phyloP scores from a whole-genome alignment of 306 rosid species.

The Begonia peltatifolia region DNA sequence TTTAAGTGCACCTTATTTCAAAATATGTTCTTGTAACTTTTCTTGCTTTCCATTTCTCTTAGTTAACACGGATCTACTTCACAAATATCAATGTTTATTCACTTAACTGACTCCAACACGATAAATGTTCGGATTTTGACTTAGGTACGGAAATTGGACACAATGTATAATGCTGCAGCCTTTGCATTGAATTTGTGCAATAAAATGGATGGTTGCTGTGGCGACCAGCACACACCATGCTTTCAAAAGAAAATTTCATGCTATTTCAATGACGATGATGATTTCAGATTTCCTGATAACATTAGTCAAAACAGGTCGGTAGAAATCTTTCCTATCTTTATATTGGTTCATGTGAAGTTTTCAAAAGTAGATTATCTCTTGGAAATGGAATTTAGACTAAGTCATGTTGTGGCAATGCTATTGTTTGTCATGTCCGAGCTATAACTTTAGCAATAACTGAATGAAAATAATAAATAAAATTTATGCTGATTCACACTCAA shows the following conservation, averaged over 20 bases:
- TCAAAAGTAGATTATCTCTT: background rate
- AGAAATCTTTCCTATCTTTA: constrained; percentile 2
- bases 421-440: no score
- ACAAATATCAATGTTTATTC: no score
- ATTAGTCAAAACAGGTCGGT: constrained; percentile 66
- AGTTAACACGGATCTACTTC: no score
- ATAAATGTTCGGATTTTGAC: constrained; percentile 13
- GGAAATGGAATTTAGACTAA: no score
- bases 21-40: background rate
- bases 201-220: constrained; percentile 48
- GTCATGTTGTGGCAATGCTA: no score
- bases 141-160: constrained; percentile 74
- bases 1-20: no score
- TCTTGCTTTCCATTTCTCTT: background rate
- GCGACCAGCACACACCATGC: constrained; percentile 56
- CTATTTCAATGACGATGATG: constrained; percentile 54
- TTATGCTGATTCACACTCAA: no score
- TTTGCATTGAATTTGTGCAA: constrained; percentile 46
- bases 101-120: no score
- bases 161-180: constrained; percentile 59
- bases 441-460: no score
- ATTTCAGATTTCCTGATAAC: constrained; percentile 32
- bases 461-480: no score
- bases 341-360: background rate
- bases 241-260: constrained; percentile 57